phyloP scores from a whole-genome alignment of 768 basidiomycete species.

The Phallus indusiatus region DNA sequence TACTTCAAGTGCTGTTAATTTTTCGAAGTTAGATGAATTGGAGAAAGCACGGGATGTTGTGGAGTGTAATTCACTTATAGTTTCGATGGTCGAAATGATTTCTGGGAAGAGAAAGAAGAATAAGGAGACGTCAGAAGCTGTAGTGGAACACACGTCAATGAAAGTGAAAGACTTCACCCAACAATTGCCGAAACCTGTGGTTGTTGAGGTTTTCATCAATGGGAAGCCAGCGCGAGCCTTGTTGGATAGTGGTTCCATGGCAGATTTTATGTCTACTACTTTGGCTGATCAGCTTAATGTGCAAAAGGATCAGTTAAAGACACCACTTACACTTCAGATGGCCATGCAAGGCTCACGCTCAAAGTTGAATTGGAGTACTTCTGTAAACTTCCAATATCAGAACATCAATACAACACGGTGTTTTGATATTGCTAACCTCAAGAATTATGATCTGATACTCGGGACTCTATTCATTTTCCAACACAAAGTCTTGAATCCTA shows the following conservation, averaged over 20 bases:
- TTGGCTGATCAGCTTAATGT: constrained; percentile 23
- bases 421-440: constrained; percentile 31
- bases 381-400: constrained; percentile 25
- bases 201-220: constrained; percentile 7
- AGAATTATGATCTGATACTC: constrained; percentile 30
- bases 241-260: constrained; percentile 13
- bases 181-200: background rate
- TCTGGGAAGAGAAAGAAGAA: no score
- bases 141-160: background rate
- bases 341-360: constrained; percentile 33
- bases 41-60: no score
- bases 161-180: background rate
- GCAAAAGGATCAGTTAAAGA: constrained; percentile 15
- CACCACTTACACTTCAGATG: constrained; percentile 28
- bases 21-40: no score
- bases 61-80: no score
- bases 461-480: constrained; percentile 19
- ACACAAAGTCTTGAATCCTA: constrained; percentile 1
- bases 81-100: no score
- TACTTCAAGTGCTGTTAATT: no score
- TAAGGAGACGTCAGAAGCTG: no score
- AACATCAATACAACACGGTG: constrained; percentile 19
- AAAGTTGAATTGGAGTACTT: constrained; percentile 23
- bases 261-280: constrained; percentile 14
- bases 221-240: constrained; percentile 6